Base-by-base conservation (phyloP, 2,329 filamentous ascomycete species). In the Exophiala lecanii-corni region DNA sequence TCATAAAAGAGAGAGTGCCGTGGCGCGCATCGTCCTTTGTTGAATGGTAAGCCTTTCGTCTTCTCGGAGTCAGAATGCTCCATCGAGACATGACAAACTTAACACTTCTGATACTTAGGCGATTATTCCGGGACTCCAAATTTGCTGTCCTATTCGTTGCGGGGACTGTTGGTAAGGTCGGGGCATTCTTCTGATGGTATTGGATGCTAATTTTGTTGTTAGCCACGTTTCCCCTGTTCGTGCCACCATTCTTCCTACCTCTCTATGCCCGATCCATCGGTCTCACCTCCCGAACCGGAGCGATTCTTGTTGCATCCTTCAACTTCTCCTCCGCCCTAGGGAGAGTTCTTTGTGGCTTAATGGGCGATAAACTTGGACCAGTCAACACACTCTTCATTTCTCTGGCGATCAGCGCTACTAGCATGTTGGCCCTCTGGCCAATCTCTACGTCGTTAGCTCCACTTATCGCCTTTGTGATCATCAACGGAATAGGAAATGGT, bases 351-450 rank as follows among this genome's bases (percentile, higher is more conserved):
- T 74, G 70, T 33, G 79, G 79, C 1, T 62, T 75, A n/a, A 57
- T 72, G 1, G 75, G 72, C 45, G 78, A 82, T 54, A 59, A 52
- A 1, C 52, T 81, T 1, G 78, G 78, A 0, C 64, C 78, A 0
- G 55, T 80, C 21, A 81, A 81, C 46, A 72, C 72, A 1, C 64
- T 80, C 0, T 64, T 76, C 21, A 51, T 70, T 1, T 69, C 74
- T 0, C 60, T 81, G 2, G 33, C 72, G 1, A 55, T 81, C 0
- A 77, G 69, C 23, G 72, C 73, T 0, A 20, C 80, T 1, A 81
- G 75, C 41, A 78, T 80, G 68, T 62, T 82, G 10, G 70, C 72
- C 1, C 62, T 82, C 2, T 82, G 79, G 79, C 79, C 79, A 0
- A 67, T 76, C 0, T 76, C 75, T 2, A 72, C 64, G 3, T 71